Base-by-base conservation (phyloP, 1,284 basidiomycete genomes). In the Ceratobasidium sp. region DNA sequence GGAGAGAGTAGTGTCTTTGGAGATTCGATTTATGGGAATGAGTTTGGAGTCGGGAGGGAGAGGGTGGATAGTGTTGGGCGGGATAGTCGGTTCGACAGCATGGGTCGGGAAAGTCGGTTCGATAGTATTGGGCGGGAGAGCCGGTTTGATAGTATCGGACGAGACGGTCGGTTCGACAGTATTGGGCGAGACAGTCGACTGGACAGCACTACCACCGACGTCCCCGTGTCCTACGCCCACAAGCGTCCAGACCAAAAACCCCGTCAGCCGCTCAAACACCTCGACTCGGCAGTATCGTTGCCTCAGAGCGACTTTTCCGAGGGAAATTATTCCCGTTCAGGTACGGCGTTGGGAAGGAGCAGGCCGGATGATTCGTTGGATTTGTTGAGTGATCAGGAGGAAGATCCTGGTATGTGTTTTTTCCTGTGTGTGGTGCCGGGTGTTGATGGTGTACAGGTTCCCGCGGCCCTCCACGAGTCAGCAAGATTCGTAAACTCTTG, bases 401-500 rank as follows among this genome's bases (percentile, higher is more conserved):
- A 56, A 2, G 23, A 14, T 11, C 36, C 30, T 42, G 49, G 59
- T 53, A 27, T 19, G 39, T 33, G 6, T 9, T 57, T 19, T n/a
- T n/a, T n/a, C n/a, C n/a, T n/a, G n/a, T n/a, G n/a, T n/a, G n/a
- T n/a, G n/a, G n/a, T n/a, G n/a, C n/a, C n/a, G n/a, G n/a, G n/a
- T n/a, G n/a, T n/a, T n/a, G n/a, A n/a, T n/a, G n/a, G n/a, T n/a
- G n/a, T n/a, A 25, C 44, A 57, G 44, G 19, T 29, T 23, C 39
- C 2, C 71, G 69, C 42, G 30, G 70, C 8, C 68, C 70, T 5
- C 47, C 44, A 1, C 70, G 69, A 27, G 78, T 78, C 3, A 80
- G 83, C 74, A 93, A 93, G 75, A 80, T 92, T 44, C 82, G 84
- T 73, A 86, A 88, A 76, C 78, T 95, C 62, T 82, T 97, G 4